Base-by-base conservation (phyloP, 768 basidiomycete genomes). In the Dictyophora rubrovolvata region DNA sequence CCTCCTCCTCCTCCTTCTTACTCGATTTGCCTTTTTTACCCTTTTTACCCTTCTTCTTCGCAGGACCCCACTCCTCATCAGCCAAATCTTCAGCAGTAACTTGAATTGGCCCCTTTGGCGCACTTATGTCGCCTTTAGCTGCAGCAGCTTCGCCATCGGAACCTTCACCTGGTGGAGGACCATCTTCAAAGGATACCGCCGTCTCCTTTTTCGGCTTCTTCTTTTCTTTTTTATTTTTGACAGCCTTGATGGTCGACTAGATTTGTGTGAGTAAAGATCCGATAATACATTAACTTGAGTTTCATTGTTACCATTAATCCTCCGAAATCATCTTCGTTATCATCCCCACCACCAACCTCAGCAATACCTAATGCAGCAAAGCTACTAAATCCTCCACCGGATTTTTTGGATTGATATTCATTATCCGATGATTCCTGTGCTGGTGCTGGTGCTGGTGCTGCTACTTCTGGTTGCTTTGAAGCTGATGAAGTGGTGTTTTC, bases 11-110 rank as follows among this genome's bases (percentile, higher is more conserved):
- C 56, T 63, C 59, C 55, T 65, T 65, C 46, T 63, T 64, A n/a
- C 74, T 74, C 67, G 81, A 81, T 72, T 82, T 82, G 50, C 74
- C 76, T 67, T 84, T 83, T 74, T 83, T 83, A 60, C 76, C 79
- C 70, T 84, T 85, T 65, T 72, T 72, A 34, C 58, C 63, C 48
- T 66, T 62, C 22, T 77, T 78, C 65, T 79, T 77, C 46, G 63
- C 56, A n/a, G 78, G 77, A 10, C 79, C 85, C 79, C 82, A 85
- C 68, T 89, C 87, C 61, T 84, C 84, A 65, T 88, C 84, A 20
- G 84, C 83, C 62, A 85, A 74, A 65, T 86, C 85, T 48, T 87
- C 86, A n/a, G 85, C 83, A 18, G 81, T 81, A 53, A 80, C 75
- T 58, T 82, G 75, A 17, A 79, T 69, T 10, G 79, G 72, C 46